Base-by-base conservation (phyloP, 495 filamentous ascomycete genomes). In the Podospora anserina region DNA sequence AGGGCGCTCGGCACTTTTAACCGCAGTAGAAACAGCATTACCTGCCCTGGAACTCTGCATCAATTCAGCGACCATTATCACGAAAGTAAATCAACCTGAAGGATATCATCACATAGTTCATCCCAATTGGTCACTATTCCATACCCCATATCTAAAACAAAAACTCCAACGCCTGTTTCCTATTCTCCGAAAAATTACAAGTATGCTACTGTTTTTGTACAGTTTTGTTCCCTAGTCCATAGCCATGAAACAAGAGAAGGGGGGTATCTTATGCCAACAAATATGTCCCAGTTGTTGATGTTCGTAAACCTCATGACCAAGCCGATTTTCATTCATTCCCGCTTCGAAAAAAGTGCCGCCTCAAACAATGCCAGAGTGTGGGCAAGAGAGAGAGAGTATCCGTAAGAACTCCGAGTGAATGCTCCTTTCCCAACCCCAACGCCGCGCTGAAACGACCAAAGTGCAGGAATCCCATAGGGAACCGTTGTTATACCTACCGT, bases 401-500 rank as follows among this genome's bases (percentile, higher is more conserved):
- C 59, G 59, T 61, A 28, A 28, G 59, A 20, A 20, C 19, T 58
- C 19, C n/a, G 19, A 9, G 56, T 58, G 56, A 58, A 58, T 27
- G 19, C 56, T 20, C 23, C 30, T 61, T 61, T 68, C 72, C 80
- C 76, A 65, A 82, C 81, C 72, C 80, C 76, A 65, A 82, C 81
- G 73, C 82, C 82, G 71, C 73, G 80, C 81, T 81, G 78, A 82
- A 72, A 74, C 63, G 74, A 74, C 70, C 73, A 75, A 78, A 70
- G 32, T 70, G 20, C 74, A 74, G 74, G 77, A 74, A 77, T 55
- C 71, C 70, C 70, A 58, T 49, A 78, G 68, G 67, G 76, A 78
- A 78, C 69, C 71, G 69, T 69, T 69, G 28, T 63, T 73, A 76
- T 82, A 83, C 81, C 75, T 83, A 83, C 82, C 77, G 78, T 79